Evolutionary conservation across 2,329 filamentous ascomycete species (phyloP).

Genomic region (Orbilia brochopaga): DNA sequence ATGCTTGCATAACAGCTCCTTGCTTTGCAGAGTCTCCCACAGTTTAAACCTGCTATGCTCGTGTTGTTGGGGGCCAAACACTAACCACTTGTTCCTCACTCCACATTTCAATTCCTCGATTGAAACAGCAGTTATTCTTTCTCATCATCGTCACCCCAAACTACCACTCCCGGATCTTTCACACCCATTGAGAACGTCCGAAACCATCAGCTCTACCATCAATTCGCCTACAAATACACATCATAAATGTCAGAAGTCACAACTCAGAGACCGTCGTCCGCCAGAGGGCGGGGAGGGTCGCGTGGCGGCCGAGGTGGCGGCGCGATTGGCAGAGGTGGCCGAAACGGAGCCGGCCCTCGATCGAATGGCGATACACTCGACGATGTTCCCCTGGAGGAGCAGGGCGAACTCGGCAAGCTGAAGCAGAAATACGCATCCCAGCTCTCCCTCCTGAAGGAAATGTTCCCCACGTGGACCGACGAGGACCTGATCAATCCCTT

Average conservation of each 20-base stretch:
- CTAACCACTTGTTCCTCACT: constrained; percentile 23
- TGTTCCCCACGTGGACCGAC: constrained; percentile 95
- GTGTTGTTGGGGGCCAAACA: constrained; percentile 44
- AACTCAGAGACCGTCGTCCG: constrained; percentile 58
- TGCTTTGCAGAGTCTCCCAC: neutral
- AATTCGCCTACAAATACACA: constrained; percentile 49
- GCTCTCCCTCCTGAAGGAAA: constrained; percentile 81
- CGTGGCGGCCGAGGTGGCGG: constrained; percentile 79
- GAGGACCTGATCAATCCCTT: constrained; percentile 92
- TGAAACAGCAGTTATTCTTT: too few species aligned
- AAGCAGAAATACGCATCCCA: constrained; percentile 86
- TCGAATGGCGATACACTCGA: constrained; percentile 67
- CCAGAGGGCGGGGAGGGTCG: constrained; percentile 84
- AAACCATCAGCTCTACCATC: constrained; percentile 8
- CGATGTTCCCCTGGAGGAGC: constrained; percentile 65
- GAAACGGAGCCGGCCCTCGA: constrained; percentile 70
- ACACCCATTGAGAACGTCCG: constrained; percentile 29
- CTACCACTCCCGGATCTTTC: constrained; percentile 29
- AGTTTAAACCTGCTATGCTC: neutral
- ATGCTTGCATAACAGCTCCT: neutral
- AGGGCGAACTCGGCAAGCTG: constrained; percentile 87
- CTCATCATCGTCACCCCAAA: constrained; percentile 8
- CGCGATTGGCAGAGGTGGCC: constrained; percentile 69
- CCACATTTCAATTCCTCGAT: constrained; percentile 13
- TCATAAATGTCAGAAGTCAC: constrained; percentile 83